Base-by-base conservation (phyloP, 2,329 filamentous ascomycete genomes). In the Akanthomyces dipterigenus region DNA sequence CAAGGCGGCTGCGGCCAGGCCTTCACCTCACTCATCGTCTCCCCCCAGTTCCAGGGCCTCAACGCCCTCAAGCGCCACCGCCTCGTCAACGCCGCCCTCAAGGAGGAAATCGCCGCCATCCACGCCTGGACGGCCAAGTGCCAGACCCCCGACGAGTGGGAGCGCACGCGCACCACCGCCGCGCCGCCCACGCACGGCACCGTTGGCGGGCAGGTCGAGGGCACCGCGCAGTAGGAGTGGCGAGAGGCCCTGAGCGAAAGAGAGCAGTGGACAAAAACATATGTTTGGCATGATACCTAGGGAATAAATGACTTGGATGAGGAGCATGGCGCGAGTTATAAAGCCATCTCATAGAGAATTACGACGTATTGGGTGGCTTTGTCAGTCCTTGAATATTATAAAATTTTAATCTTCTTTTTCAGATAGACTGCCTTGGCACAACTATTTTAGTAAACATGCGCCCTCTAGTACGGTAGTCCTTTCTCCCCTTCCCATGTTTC, bases 91-190 rank as follows among this genome's bases (percentile, higher is more conserved):
- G 82, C 82, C 18, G 86, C 87, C 5, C 80, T 97, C 68, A 93
- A 92, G 78, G 84, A 88, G 51, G 92, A 97, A 77, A 96, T 97
- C 72, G 90, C 90, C 18, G 85, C 84, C 65, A 96, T 97, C 68
- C 93, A 97, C 78, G 93, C 93, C 43, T 97, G 93, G 93, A 96
- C 91, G 61, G 91, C 92, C 31, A 96, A 92, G 77, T 96, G 93
- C 74, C 89, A 92, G 78, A 97, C 93, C 9, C 90, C 91, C 0
- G 90, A 92, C 69, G 91, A 97, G 78, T 96, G 89, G 86, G 85
- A 90, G 77, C 86, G 84, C 74, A 83, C 88, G 75, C 73, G 71
- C 67, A 75, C 73, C 26, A 69, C 69, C 6, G 68, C 70, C 8
- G 72, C 62, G 65, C 78, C 77, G 43, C 74, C 77, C 0, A 59